Evolutionary conservation across 2,329 filamentous ascomycete species (phyloP).

Genomic region (Periconia sp.): DNA sequence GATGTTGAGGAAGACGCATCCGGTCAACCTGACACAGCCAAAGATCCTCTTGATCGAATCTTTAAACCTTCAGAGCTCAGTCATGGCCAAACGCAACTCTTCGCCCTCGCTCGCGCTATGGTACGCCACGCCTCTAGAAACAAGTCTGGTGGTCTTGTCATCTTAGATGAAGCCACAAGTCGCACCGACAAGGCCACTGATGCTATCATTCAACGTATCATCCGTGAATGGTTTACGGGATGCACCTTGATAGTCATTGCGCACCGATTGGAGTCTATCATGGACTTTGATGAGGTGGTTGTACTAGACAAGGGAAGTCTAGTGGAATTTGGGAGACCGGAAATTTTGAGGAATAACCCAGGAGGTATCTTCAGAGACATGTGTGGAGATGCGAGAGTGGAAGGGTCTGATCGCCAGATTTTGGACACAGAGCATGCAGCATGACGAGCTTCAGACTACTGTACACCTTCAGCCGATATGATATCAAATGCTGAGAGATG

Average conservation of each 20-base stretch:
- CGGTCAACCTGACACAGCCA: no score
- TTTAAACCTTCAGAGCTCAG: not conserved
- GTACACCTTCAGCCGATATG: no score
- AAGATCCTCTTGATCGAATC: slow-evolving; percentile 39
- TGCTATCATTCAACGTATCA: slow-evolving; percentile 59
- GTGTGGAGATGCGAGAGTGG: no score
- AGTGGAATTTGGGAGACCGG: slow-evolving; percentile 13
- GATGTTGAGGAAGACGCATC: not conserved
- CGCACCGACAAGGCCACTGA: slow-evolving; percentile 62
- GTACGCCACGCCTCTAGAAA: no score
- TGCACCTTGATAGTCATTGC: slow-evolving; percentile 18
- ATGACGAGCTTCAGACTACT: no score
- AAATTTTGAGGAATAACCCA: no score
- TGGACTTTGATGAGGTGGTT: slow-evolving; percentile 20
- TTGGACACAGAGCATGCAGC: no score
- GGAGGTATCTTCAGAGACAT: no score
- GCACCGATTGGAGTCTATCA: slow-evolving; percentile 16
- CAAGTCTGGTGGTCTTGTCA: slow-evolving; percentile 12
- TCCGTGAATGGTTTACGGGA: slow-evolving; percentile 55
- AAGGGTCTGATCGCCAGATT: no score
- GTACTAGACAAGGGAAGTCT: slow-evolving; percentile 17
- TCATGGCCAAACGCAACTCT: slow-evolving; percentile 61
- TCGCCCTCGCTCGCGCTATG: slow-evolving; percentile 65
- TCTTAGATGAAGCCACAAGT: slow-evolving; percentile 25
- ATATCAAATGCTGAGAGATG: no score